These are phyloP conservation scores for Hibiscus tridactylites DNA, from an alignment of 345 rosid species.

Conservation along the genomic window DNA sequence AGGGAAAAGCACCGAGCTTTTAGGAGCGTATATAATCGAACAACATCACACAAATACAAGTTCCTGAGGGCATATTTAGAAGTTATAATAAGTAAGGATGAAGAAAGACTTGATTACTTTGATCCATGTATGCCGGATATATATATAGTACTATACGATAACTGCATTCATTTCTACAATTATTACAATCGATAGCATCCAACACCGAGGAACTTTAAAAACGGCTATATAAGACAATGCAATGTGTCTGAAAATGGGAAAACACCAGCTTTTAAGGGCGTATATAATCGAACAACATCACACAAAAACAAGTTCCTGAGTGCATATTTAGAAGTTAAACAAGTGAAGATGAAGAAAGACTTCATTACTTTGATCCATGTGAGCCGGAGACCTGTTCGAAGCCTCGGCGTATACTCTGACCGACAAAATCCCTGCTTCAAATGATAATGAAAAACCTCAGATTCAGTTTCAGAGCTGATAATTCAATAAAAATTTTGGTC, in stretches of 20 bases:
- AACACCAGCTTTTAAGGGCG: background rate
- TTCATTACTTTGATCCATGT: conserved; percentile 6
- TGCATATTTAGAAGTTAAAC: background rate
- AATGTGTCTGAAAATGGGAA: background rate
- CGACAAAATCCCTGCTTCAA: background rate
- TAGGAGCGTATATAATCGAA: background rate
- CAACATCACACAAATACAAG: background rate
- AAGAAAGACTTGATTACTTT: background rate
- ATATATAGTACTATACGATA: too few relatives aligned
- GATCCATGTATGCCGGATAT: background rate
- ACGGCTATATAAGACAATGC: too few relatives aligned
- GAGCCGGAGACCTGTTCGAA: background rate
- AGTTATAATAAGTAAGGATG: background rate
- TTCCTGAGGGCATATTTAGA: background rate
- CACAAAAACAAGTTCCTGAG: background rate
- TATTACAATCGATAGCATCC: background rate
- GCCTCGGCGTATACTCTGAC: background rate
- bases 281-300: background rate
- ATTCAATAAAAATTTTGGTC: background rate
- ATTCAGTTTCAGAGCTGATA: background rate
- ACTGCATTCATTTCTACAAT: too few relatives aligned
- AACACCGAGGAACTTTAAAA: background rate
- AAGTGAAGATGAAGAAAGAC: background rate
- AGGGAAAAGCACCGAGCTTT: background rate
- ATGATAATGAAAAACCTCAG: background rate